Base-by-base conservation (phyloP, 768 basidiomycete genomes). In the Clitopilus hobsonii region DNA sequence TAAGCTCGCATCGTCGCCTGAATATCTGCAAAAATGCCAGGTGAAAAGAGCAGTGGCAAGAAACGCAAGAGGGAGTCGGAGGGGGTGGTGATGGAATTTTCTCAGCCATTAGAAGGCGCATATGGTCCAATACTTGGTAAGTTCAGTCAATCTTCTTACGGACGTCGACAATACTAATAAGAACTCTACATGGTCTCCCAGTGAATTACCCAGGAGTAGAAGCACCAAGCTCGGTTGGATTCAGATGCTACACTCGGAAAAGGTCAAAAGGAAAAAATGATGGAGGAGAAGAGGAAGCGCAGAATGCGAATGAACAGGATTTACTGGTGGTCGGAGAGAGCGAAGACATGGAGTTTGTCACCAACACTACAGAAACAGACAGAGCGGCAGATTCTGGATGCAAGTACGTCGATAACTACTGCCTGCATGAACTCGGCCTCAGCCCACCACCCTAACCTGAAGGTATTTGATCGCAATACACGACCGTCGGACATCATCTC, bases 391-490 rank as follows among this genome's bases (percentile, higher is more conserved):
- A 82, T 45, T 68, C 74, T 51, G 85, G 86, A 24, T 92, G 88
- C 73, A 83, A 81, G 91, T 92, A 63, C 62, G 85, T 71, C 47
- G 50, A 47, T n/a, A n/a, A n/a, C n/a, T n/a, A n/a, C n/a, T n/a
- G n/a, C n/a, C n/a, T n/a, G n/a, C n/a, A n/a, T n/a, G n/a, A n/a
- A n/a, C n/a, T n/a, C n/a, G n/a, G n/a, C n/a, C n/a, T n/a, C n/a
- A n/a, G n/a, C n/a, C n/a, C n/a, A n/a, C n/a, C n/a, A n/a, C n/a
- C n/a, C n/a, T n/a, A n/a, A n/a, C n/a, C n/a, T n/a, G n/a, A 28
- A 91, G 93, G 62, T 98, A 98, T 67, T 74, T 95, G 38, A 70
- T 97, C 22, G 94, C 87, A 3, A 75, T 96, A 20, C 88, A 86
- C 65, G 86, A 94, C 71, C 89, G 86, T 53, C 75, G 79, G 41